phyloP scores from a whole-genome alignment of 78 protist genomes.

The Parvularia atlantis region DNA sequence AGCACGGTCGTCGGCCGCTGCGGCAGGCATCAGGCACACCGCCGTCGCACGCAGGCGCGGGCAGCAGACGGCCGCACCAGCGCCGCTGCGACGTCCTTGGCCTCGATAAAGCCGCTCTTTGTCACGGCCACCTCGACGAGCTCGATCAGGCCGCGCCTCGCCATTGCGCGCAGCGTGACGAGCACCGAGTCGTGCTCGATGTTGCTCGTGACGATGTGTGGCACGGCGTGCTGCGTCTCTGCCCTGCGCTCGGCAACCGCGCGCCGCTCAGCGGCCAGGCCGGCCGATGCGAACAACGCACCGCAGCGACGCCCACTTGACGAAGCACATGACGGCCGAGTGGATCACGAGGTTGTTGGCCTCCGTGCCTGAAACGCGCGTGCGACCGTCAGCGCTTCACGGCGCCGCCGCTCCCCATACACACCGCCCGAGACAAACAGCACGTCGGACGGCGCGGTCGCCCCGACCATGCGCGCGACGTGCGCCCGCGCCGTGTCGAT shows the following conservation, averaged over 20 bases:
- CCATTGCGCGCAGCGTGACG: too few species aligned
- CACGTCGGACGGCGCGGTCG: neutral
- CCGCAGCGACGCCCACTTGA: too few species aligned
- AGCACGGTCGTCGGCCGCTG: slow-evolving; percentile 9
- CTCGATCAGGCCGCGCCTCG: too few species aligned
- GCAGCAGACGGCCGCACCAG: too few species aligned
- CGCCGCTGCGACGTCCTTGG: neutral
- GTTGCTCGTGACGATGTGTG: slow-evolving; percentile 5
- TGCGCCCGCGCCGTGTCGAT: slow-evolving; percentile 9
- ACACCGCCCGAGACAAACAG: slow-evolving; percentile 27
- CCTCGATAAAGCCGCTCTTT: neutral
- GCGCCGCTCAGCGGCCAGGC: too few species aligned
- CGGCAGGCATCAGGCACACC: neutral
- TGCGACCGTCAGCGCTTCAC: too few species aligned
- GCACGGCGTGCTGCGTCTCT: neutral
- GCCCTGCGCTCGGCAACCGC: neutral
- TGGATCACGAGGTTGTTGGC: slow-evolving; percentile 37
- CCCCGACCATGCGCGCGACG: slow-evolving; percentile 12
- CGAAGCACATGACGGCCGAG: too few species aligned
- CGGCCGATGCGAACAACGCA: too few species aligned
- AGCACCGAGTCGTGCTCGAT: slow-evolving; percentile 3
- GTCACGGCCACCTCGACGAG: too few species aligned
- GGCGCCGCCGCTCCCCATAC: too few species aligned
- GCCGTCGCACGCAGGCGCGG: too few species aligned
- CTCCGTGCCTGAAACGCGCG: too few species aligned